A percentile compares a stretch with the other conserved stretches of the same genome.
Conservation (phyloP, 2,329 filamentous ascomycete species). For the Fusarium incarnatum region DNA sequence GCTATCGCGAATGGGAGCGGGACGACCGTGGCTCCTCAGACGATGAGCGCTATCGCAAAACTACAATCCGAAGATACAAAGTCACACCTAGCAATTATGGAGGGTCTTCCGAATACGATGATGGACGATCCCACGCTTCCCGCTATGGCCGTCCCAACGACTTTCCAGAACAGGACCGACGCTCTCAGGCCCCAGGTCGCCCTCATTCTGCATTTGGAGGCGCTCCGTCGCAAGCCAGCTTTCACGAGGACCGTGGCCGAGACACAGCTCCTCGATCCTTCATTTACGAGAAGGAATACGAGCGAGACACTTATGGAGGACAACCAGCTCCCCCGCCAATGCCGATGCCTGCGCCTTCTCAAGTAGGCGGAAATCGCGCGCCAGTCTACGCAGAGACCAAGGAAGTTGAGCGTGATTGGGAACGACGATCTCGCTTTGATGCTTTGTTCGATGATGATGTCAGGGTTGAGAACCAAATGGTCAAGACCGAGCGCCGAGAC, state of each 20-base stretch:
- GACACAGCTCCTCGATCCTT: constrained; percentile 44
- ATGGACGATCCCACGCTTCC: constrained; percentile 60
- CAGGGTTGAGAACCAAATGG: constrained; percentile 62
- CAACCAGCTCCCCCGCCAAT: constrained; percentile 39
- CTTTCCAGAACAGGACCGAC: constrained; percentile 58
- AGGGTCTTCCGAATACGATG: constrained; percentile 58
- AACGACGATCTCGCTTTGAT: constrained; percentile 56
- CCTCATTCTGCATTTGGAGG: constrained; percentile 64
- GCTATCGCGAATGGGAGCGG: constrained; percentile 51
- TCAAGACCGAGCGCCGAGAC: constrained; percentile 58
- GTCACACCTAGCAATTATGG: constrained; percentile 57
- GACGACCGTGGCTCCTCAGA: constrained; percentile 52
- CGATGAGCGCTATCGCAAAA: constrained; percentile 60
- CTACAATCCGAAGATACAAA: constrained; percentile 66
- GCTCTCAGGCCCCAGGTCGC: constrained; percentile 60
- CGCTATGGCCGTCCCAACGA: constrained; percentile 56
- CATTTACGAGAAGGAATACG: constrained; percentile 41
- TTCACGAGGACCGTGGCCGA: constrained; percentile 61
- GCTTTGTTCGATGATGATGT: constrained; percentile 63
- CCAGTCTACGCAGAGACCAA: constrained; percentile 52
- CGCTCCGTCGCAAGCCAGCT: constrained; percentile 54
- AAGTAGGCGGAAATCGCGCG: constrained; percentile 45
- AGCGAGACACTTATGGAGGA: constrained; percentile 40
- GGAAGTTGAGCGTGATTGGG: constrained; percentile 58
- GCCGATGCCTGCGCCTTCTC: constrained; percentile 41